Evolutionary conservation across 176 grass and related monocot species (phyloP), one percentile per base, ranked within the genome.

Genomic region (Oropetium thomaeum): DNA sequence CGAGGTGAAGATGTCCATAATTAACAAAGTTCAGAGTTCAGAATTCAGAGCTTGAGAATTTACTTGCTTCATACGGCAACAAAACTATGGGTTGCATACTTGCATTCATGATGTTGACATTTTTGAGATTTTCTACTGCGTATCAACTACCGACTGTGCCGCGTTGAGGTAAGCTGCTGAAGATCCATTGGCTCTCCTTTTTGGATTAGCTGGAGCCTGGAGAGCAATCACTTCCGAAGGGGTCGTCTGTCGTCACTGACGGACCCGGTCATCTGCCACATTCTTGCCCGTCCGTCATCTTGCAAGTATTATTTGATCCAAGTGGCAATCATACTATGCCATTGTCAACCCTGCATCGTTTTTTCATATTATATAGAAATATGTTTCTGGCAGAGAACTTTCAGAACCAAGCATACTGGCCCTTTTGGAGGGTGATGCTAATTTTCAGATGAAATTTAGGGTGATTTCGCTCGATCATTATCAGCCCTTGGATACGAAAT

Each of bases 1-100:
- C 17, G 4, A 3, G 38, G 35, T n/a, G 38, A 75, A 47, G 52
- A 43, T 80, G 70, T 34, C 55, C 71, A 78, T 84, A 84, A 41
- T 57, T 57, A 57, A 57, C 55, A 53, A 75, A 63, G 33, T 75
- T 69, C n/a, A 57, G 35, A 53, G 37, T 57, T 54, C 15, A 45
- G 20, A 29, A 32, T 58, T 58, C 48, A 14, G 51, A 52, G 22
- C n/a, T 66, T 66, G 49, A 73, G 16, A 8, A 0, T 76, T 34
- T n/a, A 57, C 26, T 5, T 54, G 29, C 23, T 51, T 51, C 31
- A 30, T 44, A 74, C 0, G 27, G 10, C 32, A 37, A 37, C 7
- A 29, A 27, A 14, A 60, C 8, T 75, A 17, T 41, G 28, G 4
- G 44, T 66, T 64, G 38, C 29, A 13, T 41, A 52, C 52, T 66